These are phyloP conservation scores for Quercus gilva DNA, from an alignment of 306 rosid species.

Conservation along the genomic window DNA sequence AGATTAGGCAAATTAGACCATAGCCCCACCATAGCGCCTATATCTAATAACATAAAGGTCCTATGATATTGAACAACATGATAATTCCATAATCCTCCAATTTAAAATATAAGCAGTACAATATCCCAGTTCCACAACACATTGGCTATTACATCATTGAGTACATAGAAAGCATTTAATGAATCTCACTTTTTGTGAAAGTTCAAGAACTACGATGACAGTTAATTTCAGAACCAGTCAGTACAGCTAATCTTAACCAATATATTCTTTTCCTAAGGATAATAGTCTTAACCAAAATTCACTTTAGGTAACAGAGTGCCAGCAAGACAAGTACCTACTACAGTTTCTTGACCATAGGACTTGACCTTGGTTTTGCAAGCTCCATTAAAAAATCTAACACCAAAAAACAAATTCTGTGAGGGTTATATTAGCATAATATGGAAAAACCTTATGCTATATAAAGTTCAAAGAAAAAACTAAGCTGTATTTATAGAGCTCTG, in stretches of 20 bases:
- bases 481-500: too few relatives aligned
- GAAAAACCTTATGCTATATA: too few relatives aligned
- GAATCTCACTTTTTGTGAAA: background rate
- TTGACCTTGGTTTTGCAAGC: conserved; percentile 97
- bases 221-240: background rate
- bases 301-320: conserved; percentile 7
- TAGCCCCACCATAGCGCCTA: too few relatives aligned
- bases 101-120: background rate
- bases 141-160: background rate
- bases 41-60: too few relatives aligned
- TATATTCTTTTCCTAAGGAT: background rate
- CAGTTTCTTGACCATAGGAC: conserved; percentile 88
- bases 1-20: too few relatives aligned
- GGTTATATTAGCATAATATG: background rate
- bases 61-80: background rate
- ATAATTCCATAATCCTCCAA: background rate
- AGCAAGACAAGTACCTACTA: conserved; percentile 51
- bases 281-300: background rate
- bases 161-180: background rate
- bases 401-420: conserved; percentile 12
- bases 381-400: conserved; percentile 84
- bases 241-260: background rate
- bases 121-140: background rate
- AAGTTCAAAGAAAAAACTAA: too few relatives aligned
- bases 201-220: background rate